Evolutionary conservation across 2,329 filamentous ascomycete species (phyloP).

Genomic region (Cladosporium oxysporum): DNA sequence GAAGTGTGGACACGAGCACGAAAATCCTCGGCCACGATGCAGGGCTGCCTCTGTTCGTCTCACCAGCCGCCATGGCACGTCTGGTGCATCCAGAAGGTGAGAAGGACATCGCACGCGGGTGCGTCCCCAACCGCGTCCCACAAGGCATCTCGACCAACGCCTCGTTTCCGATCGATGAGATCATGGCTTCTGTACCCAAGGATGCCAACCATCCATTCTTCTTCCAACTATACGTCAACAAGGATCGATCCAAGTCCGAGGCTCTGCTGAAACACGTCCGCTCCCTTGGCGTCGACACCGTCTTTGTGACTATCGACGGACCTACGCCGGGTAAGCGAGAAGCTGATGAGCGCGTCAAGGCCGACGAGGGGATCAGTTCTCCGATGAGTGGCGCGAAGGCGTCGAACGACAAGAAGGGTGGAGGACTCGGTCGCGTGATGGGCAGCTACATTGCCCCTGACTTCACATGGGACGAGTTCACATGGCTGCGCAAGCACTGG

Average conservation of each 20-base stretch:
- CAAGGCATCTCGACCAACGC: conserved; percentile 39
- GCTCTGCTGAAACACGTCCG: conserved; percentile 51
- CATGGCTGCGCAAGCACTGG: conserved; percentile 46
- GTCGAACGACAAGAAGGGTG: conserved; percentile 56
- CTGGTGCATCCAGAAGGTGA: conserved; percentile 43
- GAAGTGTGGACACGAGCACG: conserved; percentile 37
- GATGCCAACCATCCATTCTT: conserved; percentile 45
- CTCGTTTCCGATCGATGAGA: conserved; percentile 34
- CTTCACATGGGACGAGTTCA: conserved; percentile 52
- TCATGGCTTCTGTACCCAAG: conserved; percentile 28
- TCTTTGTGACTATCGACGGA: conserved; percentile 62
- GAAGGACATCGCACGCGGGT: conserved; percentile 38
- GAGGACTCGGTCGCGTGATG: conserved; percentile 58
- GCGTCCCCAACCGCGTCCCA: conserved; percentile 30
- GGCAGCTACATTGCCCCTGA: conserved; percentile 59
- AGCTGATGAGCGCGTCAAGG: conserved; percentile 52
- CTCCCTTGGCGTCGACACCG: conserved; percentile 50
- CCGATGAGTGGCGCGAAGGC: conserved; percentile 55
- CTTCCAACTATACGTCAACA: conserved; percentile 66
- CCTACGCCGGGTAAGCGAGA: conserved; percentile 59
- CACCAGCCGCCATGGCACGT: conserved; percentile 41
- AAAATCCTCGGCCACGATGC: conserved; percentile 38
- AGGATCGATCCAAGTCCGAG: conserved; percentile 54
- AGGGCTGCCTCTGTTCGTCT: conserved; percentile 41
- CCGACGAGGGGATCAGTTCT: conserved; percentile 44